A percentile compares a stretch with the other conserved stretches of the same genome.
Conservation (phyloP, 192 early-diverging fungal species). For the Backusella tarrabulga region DNA sequence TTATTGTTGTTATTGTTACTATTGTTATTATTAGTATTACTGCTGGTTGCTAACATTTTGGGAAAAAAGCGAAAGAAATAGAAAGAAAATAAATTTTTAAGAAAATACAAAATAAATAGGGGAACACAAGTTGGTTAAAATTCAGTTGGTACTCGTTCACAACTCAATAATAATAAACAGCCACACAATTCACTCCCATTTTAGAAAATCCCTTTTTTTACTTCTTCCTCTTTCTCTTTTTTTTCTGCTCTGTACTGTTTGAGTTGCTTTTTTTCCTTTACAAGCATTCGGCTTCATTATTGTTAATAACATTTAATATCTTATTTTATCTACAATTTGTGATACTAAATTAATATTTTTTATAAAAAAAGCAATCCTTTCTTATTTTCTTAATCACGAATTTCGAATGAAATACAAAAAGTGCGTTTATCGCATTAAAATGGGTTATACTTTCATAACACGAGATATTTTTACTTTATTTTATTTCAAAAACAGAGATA, state of each 20-base stretch:
- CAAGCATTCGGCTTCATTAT: background rate
- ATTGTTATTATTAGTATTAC: background rate
- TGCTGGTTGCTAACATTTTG: background rate
- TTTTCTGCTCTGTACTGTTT: background rate
- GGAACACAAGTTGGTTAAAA: conserved; percentile 4
- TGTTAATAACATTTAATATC: too few species aligned
- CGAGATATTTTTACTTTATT: background rate
- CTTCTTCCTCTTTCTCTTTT: background rate
- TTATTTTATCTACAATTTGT: too few species aligned
- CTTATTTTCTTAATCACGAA: background rate
- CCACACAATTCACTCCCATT: background rate
- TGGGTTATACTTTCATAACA: background rate
- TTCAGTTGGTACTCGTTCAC: background rate
- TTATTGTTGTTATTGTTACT: background rate
- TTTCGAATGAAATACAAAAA: background rate
- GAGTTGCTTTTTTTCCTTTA: too few species aligned
- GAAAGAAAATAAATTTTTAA: background rate
- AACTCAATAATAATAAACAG: background rate
- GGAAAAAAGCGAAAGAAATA: background rate
- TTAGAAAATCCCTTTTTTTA: background rate
- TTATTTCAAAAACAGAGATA: too few species aligned
- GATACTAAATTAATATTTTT: too few species aligned
- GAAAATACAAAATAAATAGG: background rate
- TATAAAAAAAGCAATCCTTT: too few species aligned
- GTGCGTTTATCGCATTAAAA: background rate